Evolutionary conservation across 345 rosid genomes (phyloP).

Genomic region (Brassica nigra): DNA sequence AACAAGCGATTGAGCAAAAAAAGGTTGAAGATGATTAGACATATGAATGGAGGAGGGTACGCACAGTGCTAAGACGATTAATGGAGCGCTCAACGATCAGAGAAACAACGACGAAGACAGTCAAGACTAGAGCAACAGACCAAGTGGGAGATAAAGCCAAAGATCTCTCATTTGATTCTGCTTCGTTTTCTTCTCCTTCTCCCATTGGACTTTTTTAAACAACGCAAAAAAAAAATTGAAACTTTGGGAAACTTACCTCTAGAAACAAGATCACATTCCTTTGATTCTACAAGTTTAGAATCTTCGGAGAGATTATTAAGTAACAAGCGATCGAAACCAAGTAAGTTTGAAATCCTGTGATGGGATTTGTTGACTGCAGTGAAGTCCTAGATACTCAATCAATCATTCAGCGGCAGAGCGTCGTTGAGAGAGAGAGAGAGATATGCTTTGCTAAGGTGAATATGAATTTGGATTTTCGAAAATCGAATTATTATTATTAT

Average conservation of each 20-base stretch:
- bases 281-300: background rate
- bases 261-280: background rate
- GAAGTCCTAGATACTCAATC: background rate
- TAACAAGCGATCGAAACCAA: background rate
- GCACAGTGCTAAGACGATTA: slow-evolving; percentile 71
- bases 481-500: background rate
- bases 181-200: slow-evolving; percentile 32
- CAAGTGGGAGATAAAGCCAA: slow-evolving; percentile 89
- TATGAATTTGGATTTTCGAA: background rate
- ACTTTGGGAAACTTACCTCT: background rate
- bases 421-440: background rate
- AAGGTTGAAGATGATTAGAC: background rate
- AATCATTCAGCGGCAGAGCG: background rate
- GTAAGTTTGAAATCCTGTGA: background rate
- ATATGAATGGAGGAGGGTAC: slow-evolving; percentile 27
- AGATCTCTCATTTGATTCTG: slow-evolving; percentile 57
- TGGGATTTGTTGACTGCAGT: background rate
- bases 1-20: background rate
- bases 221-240: background rate
- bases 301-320: background rate
- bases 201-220: slow-evolving; percentile 23
- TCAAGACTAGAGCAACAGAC: slow-evolving; percentile 94
- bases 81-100: slow-evolving; percentile 84
- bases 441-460: background rate
- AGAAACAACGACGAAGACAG: slow-evolving; percentile 80